phyloP scores from a whole-genome alignment of 177 flowering plant species.

The Telopea speciosissima region DNA sequence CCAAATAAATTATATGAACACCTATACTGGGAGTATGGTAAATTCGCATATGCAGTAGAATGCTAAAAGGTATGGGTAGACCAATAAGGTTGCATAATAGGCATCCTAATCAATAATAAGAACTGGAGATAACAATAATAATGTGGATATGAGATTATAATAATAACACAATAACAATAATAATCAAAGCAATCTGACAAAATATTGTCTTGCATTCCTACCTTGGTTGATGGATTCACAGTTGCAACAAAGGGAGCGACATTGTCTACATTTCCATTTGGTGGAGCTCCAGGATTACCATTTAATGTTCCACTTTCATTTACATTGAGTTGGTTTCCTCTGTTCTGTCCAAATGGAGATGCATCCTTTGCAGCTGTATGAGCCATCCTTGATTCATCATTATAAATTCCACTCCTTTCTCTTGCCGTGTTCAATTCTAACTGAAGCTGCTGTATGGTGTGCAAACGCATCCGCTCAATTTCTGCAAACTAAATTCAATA shows the following conservation, averaged over 20 bases:
- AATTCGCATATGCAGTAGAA: too few relatives aligned
- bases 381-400: slow-evolving; percentile 40
- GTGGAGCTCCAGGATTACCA: slow-evolving; percentile 30
- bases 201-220: slow-evolving; percentile 9
- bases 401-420: slow-evolving; percentile 50
- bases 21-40: too few relatives aligned
- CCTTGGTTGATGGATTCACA: slow-evolving; percentile 51
- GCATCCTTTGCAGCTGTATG: slow-evolving; percentile 42
- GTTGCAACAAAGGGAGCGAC: slow-evolving; percentile 37
- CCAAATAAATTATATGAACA: too few relatives aligned
- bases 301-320: slow-evolving; percentile 35
- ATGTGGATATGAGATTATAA: too few relatives aligned
- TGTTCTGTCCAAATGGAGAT: slow-evolving; percentile 45
- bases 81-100: too few relatives aligned
- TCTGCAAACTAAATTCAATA: slow-evolving; percentile 62
- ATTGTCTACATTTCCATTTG: slow-evolving; percentile 50
- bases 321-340: slow-evolving; percentile 42
- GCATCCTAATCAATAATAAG: too few relatives aligned
- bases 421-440: slow-evolving; percentile 71
- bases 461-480: slow-evolving; percentile 86
- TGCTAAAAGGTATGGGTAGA: too few relatives aligned
- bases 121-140: too few relatives aligned
- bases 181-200: too few relatives aligned
- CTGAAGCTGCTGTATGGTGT: slow-evolving; percentile 78
- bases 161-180: too few relatives aligned